Conservation (phyloP, 164 flowering plant species). For the Chimonanthus praecox region DNA sequence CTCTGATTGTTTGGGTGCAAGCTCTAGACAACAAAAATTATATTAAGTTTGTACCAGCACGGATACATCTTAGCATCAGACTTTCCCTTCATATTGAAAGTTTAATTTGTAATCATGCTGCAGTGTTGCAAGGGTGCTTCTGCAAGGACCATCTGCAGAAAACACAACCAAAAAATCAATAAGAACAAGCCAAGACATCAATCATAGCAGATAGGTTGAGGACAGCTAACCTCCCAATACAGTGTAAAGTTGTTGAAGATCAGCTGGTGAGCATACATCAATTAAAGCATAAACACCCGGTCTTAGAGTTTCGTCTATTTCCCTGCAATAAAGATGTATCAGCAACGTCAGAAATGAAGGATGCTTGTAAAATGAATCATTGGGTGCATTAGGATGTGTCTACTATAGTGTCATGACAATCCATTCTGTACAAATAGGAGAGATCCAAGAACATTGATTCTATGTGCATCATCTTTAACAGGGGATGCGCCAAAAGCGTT, state of each 20-base stretch:
- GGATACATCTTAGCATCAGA: constrained; percentile 17
- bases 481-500: not conserved
- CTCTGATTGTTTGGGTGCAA: not conserved
- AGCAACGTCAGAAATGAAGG: not conserved
- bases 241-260: constrained; percentile 82
- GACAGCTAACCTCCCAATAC: constrained; percentile 62
- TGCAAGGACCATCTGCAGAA: constrained; percentile 86
- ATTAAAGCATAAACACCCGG: constrained; percentile 88
- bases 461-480: not conserved
- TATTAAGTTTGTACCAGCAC: not conserved
- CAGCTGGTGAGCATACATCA: constrained; percentile 69
- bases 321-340: constrained; percentile 39
- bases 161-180: constrained; percentile 9
- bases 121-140: constrained; percentile 61
- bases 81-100: constrained; percentile 83
- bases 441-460: not conserved
- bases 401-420: not conserved
- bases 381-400: not conserved
- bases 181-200: constrained; percentile 8
- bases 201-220: not conserved
- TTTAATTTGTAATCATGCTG: constrained; percentile 71
- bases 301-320: constrained; percentile 79
- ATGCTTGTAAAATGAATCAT: not conserved
- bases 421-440: not conserved
- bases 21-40: not conserved